phyloP scores from a whole-genome alignment of 2,329 filamentous ascomycete species.

The Stenocarpella maydis region DNA sequence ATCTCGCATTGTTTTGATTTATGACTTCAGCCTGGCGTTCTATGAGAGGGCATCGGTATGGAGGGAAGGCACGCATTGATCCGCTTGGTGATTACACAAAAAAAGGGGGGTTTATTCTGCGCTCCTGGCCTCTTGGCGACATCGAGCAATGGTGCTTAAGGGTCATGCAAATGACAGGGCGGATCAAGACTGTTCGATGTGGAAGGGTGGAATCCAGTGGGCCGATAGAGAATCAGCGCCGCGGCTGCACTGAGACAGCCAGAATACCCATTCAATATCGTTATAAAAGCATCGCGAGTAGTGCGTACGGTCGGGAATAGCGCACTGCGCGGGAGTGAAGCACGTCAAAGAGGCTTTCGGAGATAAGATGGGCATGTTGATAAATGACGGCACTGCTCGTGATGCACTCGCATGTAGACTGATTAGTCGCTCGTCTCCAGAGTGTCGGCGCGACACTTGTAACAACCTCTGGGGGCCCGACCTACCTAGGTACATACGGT shows the following conservation, averaged over 20 bases:
- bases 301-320: neutral
- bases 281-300: neutral
- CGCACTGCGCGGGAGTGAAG: neutral
- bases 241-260: neutral
- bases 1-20: constrained; percentile 35
- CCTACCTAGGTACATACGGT: too few species aligned
- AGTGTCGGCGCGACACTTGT: neutral
- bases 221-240: constrained; percentile 11
- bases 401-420: neutral
- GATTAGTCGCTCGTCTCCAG: neutral
- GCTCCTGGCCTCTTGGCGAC: neutral
- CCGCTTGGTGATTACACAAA: constrained; percentile 27
- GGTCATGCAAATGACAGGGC: neutral
- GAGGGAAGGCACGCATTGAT: constrained; percentile 33
- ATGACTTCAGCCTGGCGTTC: constrained; percentile 36
- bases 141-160: neutral
- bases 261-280: constrained; percentile 12
- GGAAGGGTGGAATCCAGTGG: neutral
- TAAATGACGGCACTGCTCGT: constrained; percentile 20
- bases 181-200: neutral
- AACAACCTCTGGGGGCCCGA: neutral
- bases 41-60: constrained; percentile 33
- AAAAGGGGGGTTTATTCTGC: constrained; percentile 11
- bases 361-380: constrained; percentile 21
- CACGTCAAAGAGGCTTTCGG: neutral